Evolutionary conservation across 1,139 yeast genomes (phyloP), one percentile per base, ranked within the genome.

Genomic region (Eremothecium gossypii): DNA sequence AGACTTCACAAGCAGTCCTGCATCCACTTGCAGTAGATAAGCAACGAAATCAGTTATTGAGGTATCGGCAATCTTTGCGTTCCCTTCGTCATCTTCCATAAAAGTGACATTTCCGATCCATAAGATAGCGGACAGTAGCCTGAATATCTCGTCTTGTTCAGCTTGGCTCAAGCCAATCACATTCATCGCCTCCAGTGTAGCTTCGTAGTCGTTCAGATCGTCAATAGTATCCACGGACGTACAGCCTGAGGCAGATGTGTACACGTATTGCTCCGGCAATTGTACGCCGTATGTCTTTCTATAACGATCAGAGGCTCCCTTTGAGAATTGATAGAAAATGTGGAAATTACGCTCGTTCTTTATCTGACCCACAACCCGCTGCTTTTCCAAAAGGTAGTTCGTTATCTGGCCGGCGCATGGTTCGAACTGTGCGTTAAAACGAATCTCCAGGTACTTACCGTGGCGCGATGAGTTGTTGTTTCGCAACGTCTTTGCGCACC

Each of bases 371-470:
- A 93, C 98, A 29, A 93, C 96, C 62, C 99, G 75, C 63, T 86
- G 95, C 61, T 91, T 93, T 58, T 93, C 99, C 50, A 93, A 70
- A 52, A 93, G 68, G 63, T 93, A 93, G 64, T 93, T 93, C 48
- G 97, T 93, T 57, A 93, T 89, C 61, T 87, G 91, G 40, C 96
- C 98, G 27, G 96, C 89, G 38, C 86, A 80, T 1, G 98, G 98
- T 60, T 84, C 95, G 55, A 79, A 85, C 42, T 77, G 73, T 13
- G 74, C 69, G 61, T 86, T 84, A 69, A 93, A 93, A 57, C 77
- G 79, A 53, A 93, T 93, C 64, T 93, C 96, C 44, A 93, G 72
- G 62, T 93, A 93, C 64, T 93, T 93, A 39, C 99, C 99, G 65
- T 91, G 98, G 61, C 99, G 78, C 11, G 97, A 89, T 17, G 96